Evolutionary conservation across 768 basidiomycete genomes (phyloP).

Genomic region (Boletus sp.): DNA sequence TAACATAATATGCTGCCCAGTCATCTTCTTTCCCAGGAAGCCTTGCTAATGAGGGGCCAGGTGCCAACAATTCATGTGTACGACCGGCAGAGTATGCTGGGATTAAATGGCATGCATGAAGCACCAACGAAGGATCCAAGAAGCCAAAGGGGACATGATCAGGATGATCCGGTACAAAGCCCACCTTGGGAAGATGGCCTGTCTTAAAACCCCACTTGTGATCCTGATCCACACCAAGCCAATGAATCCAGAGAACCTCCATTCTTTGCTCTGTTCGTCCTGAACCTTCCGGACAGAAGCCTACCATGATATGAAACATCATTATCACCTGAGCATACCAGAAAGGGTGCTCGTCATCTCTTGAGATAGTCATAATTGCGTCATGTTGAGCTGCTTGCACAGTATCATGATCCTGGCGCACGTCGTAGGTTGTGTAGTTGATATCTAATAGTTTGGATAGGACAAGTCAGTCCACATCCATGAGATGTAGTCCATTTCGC

Average conservation of each 20-base stretch:
- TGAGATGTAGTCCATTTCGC: neutral
- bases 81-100: too few species aligned
- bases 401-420: neutral
- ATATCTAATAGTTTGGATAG: neutral
- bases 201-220: too few species aligned
- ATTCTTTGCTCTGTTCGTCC: neutral
- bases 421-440: neutral
- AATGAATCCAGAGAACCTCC: neutral
- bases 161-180: too few species aligned
- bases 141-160: too few species aligned
- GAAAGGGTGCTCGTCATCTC: neutral
- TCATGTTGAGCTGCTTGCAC: neutral
- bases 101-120: too few species aligned
- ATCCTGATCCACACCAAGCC: too few species aligned
- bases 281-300: neutral
- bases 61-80: too few species aligned
- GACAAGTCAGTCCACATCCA: neutral
- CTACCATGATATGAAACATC: neutral
- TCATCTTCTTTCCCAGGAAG: too few species aligned
- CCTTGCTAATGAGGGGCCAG: too few species aligned
- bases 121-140: too few species aligned
- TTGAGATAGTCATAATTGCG: neutral
- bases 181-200: too few species aligned
- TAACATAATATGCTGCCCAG: too few species aligned
- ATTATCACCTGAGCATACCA: neutral